Evolutionary conservation across 2,329 filamentous ascomycete genomes (phyloP), one percentile per base, ranked within the genome.

Genomic region (Biscogniauxia marginata): DNA sequence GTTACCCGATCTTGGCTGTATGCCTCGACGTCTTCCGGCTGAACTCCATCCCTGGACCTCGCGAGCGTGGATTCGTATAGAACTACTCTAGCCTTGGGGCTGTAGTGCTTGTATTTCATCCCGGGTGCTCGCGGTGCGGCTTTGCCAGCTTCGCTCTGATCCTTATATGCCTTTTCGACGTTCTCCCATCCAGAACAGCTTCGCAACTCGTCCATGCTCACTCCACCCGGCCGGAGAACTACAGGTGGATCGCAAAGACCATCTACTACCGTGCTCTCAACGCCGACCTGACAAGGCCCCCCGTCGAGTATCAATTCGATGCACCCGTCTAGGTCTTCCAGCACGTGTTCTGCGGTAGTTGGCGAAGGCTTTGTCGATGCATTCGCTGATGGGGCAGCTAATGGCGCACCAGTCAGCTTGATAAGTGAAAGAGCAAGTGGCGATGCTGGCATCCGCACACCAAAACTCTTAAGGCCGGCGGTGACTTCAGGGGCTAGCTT

Each of bases 61-160:
- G 58, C 59, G 71, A 69, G 75, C 39, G 68, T 72, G 22, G 83
- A 74, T 70, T 96, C 91, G 69, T 92, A 96, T 1, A 98, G 78
- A 13, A 96, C 77, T 2, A 99, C 93, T 47, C 82, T 85, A 1
- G 95, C 96, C 71, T 87, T 90, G 1, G 95, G 95, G 46, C 93
- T 96, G 69, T 99, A 99, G 71, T 99, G 95, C 70, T 95, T 91
- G 72, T 99, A 99, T 75, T 99, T 99, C 95, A 99, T 99, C 1
- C 95, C 95, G 0, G 95, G 95, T 0, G 95, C 95, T 55, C 91
- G 82, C 0, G 95, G 95, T 8, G 82, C 81, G n/a, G 60, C 57
- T 50, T 83, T 84, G 4, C 84, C 87, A 19, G 84, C 79, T 65
- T 91, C 84, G 16, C 85, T 84, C 55, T 82, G 81, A 66, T 96